Percentiles rank a stretch among this genome's conserved stretches.
Evolutionary conservation across 2,329 filamentous ascomycete genomes (phyloP).

Genomic region (Xylariales sp.): DNA sequence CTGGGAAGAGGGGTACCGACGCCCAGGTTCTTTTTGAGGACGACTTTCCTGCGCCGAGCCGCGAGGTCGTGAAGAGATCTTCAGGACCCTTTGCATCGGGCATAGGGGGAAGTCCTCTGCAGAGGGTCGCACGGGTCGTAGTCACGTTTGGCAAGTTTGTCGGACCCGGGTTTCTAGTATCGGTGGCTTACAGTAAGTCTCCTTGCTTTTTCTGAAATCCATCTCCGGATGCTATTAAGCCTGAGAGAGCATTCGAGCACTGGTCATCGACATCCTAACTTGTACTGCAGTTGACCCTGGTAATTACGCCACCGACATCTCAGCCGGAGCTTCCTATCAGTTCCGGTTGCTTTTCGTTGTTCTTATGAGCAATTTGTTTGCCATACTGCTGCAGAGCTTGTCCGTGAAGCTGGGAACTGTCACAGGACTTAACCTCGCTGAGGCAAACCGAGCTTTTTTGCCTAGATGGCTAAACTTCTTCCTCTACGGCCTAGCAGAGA

Average conservation of each 20-base stretch:
- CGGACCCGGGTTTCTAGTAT: conserved; percentile 63
- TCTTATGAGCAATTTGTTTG: conserved; percentile 65
- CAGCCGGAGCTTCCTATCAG: conserved; percentile 61
- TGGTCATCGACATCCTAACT: too few species aligned
- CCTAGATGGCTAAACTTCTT: conserved; percentile 60
- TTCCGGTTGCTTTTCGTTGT: conserved; percentile 66
- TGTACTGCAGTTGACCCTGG: conserved; percentile 53
- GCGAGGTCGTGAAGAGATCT: too few species aligned
- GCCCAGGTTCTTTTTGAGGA: conserved; percentile 11
- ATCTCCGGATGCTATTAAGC: conserved; percentile 1
- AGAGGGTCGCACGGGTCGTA: conserved; percentile 22
- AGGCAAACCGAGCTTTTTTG: conserved; percentile 61
- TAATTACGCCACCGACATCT: conserved; percentile 68
- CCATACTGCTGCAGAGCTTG: conserved; percentile 65
- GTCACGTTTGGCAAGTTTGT: conserved; percentile 53
- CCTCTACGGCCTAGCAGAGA: conserved; percentile 60
- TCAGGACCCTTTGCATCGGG: too few species aligned
- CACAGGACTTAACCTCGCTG: conserved; percentile 62
- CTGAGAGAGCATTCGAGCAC: not conserved
- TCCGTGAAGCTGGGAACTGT: conserved; percentile 67
- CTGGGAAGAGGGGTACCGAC: conserved; percentile 11
- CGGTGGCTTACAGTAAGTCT: conserved; percentile 51
- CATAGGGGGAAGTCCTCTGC: conserved; percentile 11
- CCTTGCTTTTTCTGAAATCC: not conserved
- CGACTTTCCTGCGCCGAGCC: conserved; percentile 6